phyloP scores from a whole-genome alignment of 208 protist species.

The Acanthamoeba royreba region DNA sequence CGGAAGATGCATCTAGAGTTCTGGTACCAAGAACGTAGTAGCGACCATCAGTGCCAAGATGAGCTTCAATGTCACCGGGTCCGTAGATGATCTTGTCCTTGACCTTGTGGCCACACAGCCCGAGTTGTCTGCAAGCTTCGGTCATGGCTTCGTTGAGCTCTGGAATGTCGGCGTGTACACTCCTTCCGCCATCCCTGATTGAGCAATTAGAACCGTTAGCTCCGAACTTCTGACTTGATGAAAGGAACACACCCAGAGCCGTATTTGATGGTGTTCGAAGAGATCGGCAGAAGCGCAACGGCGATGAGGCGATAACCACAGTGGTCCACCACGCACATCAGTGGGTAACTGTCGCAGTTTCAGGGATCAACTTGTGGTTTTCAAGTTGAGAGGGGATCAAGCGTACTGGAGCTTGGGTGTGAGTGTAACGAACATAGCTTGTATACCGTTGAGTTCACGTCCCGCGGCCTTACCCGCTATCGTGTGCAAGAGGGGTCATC shows the following conservation, averaged over 20 bases:
- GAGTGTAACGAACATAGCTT: conserved; percentile 1
- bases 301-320: no score
- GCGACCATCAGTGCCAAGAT: neutral
- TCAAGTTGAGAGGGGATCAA: neutral
- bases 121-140: neutral
- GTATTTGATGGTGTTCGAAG: no score
- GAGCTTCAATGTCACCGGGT: neutral
- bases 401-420: neutral
- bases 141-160: neutral
- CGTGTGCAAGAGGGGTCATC: no score
- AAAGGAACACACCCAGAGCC: no score
- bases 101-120: neutral
- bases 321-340: no score
- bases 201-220: no score
- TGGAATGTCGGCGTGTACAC: neutral
- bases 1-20: no score
- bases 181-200: neutral
- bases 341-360: no score
- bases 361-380: neutral
- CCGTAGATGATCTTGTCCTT: neutral
- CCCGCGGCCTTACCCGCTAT: neutral
- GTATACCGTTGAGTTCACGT: neutral
- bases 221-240: no score
- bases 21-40: neutral
- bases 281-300: no score